Conservation (phyloP, 1,284 basidiomycete genomes). For the Cutaneotrichosporon dermatis region DNA sequence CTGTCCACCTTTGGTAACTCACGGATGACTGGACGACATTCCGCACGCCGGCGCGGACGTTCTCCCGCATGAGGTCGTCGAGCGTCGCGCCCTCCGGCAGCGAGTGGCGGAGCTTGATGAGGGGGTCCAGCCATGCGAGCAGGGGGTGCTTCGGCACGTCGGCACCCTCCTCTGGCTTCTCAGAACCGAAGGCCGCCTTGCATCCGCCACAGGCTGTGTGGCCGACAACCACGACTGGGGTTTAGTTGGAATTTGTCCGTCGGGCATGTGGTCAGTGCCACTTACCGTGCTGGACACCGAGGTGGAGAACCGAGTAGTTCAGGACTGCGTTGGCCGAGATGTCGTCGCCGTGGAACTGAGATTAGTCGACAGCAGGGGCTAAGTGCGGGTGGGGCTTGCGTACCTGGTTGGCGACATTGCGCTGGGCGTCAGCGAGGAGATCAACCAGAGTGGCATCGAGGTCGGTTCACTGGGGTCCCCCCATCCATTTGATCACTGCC, state of each 20-base stretch:
- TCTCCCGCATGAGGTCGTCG: conserved; percentile 63
- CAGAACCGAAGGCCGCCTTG: conserved; percentile 57
- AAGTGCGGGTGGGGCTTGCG: too few species aligned
- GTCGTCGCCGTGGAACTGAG: conserved; percentile 17
- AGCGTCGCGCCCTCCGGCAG: conserved; percentile 55
- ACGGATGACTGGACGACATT: conserved; percentile 56
- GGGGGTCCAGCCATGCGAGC: conserved; percentile 66
- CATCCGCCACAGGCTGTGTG: conserved; percentile 75
- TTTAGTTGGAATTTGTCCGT: background rate
- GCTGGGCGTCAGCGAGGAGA: conserved; percentile 20
- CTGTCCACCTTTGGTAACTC: background rate
- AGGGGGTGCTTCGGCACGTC: conserved; percentile 54
- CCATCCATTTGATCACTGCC: too few species aligned
- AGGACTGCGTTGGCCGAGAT: conserved; percentile 65
- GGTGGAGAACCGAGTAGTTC: conserved; percentile 68
- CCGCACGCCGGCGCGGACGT: conserved; percentile 70
- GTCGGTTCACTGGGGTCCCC: too few species aligned
- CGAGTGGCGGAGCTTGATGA: conserved; percentile 58
- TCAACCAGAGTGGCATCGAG: too few species aligned
- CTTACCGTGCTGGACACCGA: conserved; percentile 79
- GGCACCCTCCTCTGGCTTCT: background rate
- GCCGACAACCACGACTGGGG: conserved; percentile 69
- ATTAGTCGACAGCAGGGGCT: background rate
- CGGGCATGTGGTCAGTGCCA: background rate
- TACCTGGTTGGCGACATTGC: conserved; percentile 59